These are phyloP conservation scores for Phaeotremella skinneri DNA, from an alignment of 768 basidiomycete genomes.

Conservation along the genomic window DNA sequence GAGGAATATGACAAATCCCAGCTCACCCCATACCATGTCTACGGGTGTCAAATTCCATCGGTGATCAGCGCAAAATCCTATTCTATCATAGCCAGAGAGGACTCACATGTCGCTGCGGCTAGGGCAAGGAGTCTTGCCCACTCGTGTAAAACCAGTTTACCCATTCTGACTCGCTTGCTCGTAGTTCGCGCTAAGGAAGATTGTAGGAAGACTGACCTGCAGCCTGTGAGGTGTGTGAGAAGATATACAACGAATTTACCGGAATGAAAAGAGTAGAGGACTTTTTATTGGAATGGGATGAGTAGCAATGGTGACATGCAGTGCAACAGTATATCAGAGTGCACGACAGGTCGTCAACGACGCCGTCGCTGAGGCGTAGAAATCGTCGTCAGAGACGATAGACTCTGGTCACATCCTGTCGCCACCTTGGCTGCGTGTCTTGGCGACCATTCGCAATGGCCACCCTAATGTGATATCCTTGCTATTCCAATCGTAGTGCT, in stretches of 20 bases:
- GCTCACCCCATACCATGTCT: slow-evolving; percentile 17
- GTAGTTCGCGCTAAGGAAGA: neutral
- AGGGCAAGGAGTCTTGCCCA: slow-evolving; percentile 43
- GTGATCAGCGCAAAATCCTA: neutral
- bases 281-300: neutral
- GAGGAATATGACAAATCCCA: slow-evolving; percentile 38
- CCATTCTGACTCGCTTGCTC: slow-evolving; percentile 25
- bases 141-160: slow-evolving; percentile 37
- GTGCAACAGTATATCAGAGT: slow-evolving; percentile 4
- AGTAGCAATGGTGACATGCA: slow-evolving; percentile 1
- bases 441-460: no score
- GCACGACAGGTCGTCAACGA: no score
- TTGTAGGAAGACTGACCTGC: neutral
- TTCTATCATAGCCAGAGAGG: neutral
- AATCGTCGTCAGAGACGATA: no score
- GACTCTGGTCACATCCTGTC: no score
- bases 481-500: no score
- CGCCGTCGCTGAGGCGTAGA: no score
- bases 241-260: slow-evolving; percentile 1
- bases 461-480: no score
- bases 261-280: slow-evolving; percentile 1
- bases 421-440: no score
- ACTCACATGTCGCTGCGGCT: slow-evolving; percentile 41
- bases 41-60: neutral
- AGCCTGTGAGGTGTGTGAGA: neutral